Evolutionary conservation across 2,329 filamentous ascomycete species (phyloP), one percentile per base, ranked within the genome.

Genomic region (Penicillium sp.): DNA sequence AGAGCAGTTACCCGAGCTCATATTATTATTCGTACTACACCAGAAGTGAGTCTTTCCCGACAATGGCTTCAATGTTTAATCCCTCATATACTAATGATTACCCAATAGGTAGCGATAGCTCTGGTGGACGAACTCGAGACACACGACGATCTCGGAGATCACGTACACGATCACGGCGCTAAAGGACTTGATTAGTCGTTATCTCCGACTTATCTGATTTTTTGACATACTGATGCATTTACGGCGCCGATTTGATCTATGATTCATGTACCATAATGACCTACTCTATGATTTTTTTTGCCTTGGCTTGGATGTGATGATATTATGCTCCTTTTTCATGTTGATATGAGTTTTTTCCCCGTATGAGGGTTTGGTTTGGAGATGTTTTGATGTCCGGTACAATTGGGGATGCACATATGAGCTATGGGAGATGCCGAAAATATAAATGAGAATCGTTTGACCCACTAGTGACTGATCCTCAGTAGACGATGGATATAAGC

Each of bases 21-120:
- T 76, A 76, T 61, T 76, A 74, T 57, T 73, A 74, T 63, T 75
- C 71, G 26, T 70, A 74, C 51, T 75, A 72, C 55, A 77, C 76
- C 39, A 77, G 74, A 61, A 79, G 76, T 78, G 68, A 68, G 72
- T 71, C 33, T 42, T 39, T 22, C 47, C 39, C 19, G 19, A 11
- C 39, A 42, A 22, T 39, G 22, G 44, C 24, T 21, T 7, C 10
- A n/a, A 42, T 16, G 5, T 44, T 31, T 21, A 16, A 21, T 35
- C 5, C 35, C 11, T 14, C 10, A 24, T 24, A 35, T 35, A 58
- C 54, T 63, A 31, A 60, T 48, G 9, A 56, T 46, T 44, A 14
- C 31, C n/a, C 43, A 54, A 49, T 62, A 80, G 78, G 77, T 64
- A 78, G 71, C 66, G 71, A 72, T 65, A 79, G 77, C 59, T 78